Percentiles rank a stretch among this genome's conserved stretches.
These are phyloP conservation scores for Aegilops sharonensis DNA, from an alignment of 176 grass and related monocot species.

Conservation along the genomic window DNA sequence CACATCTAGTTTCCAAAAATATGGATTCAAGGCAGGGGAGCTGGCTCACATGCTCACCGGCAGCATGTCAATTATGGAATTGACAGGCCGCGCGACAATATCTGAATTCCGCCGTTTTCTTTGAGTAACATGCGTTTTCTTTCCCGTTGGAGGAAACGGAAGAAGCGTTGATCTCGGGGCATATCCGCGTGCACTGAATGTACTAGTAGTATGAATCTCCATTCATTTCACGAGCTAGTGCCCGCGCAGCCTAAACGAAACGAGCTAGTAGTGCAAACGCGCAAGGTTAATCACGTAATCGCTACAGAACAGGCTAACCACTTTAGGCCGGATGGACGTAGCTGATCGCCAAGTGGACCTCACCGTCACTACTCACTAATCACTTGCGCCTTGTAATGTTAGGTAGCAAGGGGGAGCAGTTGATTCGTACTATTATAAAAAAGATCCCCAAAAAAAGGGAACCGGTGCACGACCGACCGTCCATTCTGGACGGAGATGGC, in stretches of 20 bases:
- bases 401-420: constrained; percentile 16
- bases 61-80: too few relatives aligned
- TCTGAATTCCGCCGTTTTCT: too few relatives aligned
- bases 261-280: neutral
- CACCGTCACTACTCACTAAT: neutral
- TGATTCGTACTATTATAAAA: neutral
- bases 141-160: too few relatives aligned
- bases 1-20: too few relatives aligned
- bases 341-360: constrained; percentile 15
- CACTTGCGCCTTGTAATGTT: neutral
- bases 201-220: neutral
- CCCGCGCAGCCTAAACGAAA: neutral
- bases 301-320: neutral
- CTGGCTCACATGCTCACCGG: too few relatives aligned
- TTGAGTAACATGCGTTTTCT: too few relatives aligned
- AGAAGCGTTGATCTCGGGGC: too few relatives aligned
- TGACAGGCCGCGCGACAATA: too few relatives aligned
- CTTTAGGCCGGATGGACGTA: neutral
- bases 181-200: too few relatives aligned
- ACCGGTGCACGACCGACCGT: neutral
- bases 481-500: constrained; percentile 32
- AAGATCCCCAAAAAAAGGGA: neutral
- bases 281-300: neutral
- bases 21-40: too few relatives aligned
- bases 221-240: neutral